Base-by-base conservation (phyloP, 2,329 filamentous ascomycete genomes). In the Sarocladiaceae sp. region DNA sequence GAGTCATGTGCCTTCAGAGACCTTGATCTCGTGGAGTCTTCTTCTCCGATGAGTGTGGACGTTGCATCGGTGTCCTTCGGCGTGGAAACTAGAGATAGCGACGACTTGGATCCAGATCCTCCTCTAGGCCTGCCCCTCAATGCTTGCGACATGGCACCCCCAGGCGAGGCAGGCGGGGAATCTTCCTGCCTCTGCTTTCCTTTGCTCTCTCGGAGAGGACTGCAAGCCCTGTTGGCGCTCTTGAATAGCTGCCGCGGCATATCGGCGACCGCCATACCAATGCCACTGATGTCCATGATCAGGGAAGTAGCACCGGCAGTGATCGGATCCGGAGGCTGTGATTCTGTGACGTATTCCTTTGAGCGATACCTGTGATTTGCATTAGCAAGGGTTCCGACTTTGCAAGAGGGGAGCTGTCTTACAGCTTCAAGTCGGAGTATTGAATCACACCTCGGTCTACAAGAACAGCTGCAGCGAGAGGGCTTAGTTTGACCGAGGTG, bases 221-320 rank as follows among this genome's bases (percentile, higher is more conserved):
- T 41, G 15, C 37, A 41, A 13, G 21, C 23, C 19, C 34, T 39
- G 9, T 7, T 20, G 33, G 34, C 27, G n/a, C 6, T 43, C 40
- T 69, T 74, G 59, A 80, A 77, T 4, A 81, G 60, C 47, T 79
- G 73, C 15, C 73, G 64, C 2, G 79, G 79, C 52, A 83, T 75
- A 55, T 95, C 88, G 1, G 86, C 86, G 32, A 95, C 73, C 1
- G 88, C 87, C 76, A 94, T 85, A 55, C 86, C 78, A 46, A 96
- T 82, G 31, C 78, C 84, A 20, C 84, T 82, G 37, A 93, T 70
- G n/a, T 90, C 91, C 5, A 85, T 85, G n/a, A 95, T 69, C 1
- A 96, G 65, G 0, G 89, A 87, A 34, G 80, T 78, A 1, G 88
- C 82, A 13, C 81, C 85, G 16, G 87, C 88, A 12, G 84, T 82